Base-by-base conservation (phyloP, 108 stramenopile genomes). In the Fragilaria crotonensis region DNA sequence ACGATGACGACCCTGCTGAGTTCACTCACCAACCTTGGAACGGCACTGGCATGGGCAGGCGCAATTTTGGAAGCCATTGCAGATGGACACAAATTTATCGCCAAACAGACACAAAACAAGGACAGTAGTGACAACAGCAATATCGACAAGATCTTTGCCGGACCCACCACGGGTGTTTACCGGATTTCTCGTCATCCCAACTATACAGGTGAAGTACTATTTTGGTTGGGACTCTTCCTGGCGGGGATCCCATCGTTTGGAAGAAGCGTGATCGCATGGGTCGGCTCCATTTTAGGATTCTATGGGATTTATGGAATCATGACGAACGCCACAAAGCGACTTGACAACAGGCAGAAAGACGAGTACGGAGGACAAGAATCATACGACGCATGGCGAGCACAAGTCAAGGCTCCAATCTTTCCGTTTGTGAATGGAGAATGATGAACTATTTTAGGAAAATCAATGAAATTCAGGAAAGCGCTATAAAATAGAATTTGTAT, bases 141-240 rank as follows among this genome's bases (percentile, higher is more conserved):
- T 28, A 55, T 57, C 0, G 17, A 45, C 9, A 31, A 3, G 2
- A n/a, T n/a, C n/a, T 73, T 74, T 57, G 25, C 18, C 7, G 73
- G 73, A 51, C 73, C 73, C 0, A 54, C 67, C 19, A 54, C 47
- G 5, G 46, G 69, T 9, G 46, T 47, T 18, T 87, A 83, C 64
- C 47, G 54, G n/a, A 31, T 81, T 1, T 72, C 62, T 26, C 71
- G 87, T 5, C 87, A 88, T 67, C 87, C 87, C 28, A 88, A 88
- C 32, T 88, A 84, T 45, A 54, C 76, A 20, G 87, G 79, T 0
- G 87, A 88, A 59, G 70, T 85, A 0, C 44, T 84, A 30, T 81
- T 78, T 73, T 88, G 87, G 87, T 30, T 75, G 9, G 87, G 87
- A 7, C 25, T 82, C 1, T 78, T 71, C 50, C 54, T 75, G 18